Evolutionary conservation across 805 yeast genomes (phyloP).

Genomic region (Yamadazyma olivae): DNA sequence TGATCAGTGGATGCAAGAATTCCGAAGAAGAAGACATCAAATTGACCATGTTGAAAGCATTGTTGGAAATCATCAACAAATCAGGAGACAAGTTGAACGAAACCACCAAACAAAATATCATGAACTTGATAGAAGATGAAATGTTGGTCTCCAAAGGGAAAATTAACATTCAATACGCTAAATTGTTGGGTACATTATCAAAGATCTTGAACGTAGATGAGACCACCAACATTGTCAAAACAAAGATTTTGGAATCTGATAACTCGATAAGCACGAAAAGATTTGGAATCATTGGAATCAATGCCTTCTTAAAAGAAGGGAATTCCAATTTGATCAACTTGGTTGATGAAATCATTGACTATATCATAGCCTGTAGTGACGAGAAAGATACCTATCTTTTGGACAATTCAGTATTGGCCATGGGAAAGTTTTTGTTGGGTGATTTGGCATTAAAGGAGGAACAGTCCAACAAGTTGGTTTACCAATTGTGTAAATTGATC

Average conservation of each 20-base stretch:
- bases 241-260: constrained; percentile 53
- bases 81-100: constrained; percentile 81
- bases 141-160: constrained; percentile 52
- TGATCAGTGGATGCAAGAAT: constrained; percentile 69
- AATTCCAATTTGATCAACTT: constrained; percentile 55
- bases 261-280: constrained; percentile 43
- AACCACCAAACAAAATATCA: constrained; percentile 62
- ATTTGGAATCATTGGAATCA: constrained; percentile 69
- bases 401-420: constrained; percentile 75
- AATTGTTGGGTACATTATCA: constrained; percentile 73
- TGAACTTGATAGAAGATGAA: constrained; percentile 73
- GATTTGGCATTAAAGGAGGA: constrained; percentile 42
- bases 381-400: constrained; percentile 51
- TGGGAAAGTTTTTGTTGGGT: constrained; percentile 70
- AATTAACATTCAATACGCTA: constrained; percentile 72
- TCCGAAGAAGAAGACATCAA: constrained; percentile 70
- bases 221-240: constrained; percentile 54
- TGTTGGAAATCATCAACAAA: constrained; percentile 74
- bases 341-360: constrained; percentile 46
- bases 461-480: constrained; percentile 40
- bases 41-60: constrained; percentile 80
- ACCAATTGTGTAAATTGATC: constrained; percentile 47
- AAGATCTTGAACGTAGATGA: constrained; percentile 63
- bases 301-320: constrained; percentile 81
- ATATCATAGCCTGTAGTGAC: constrained; percentile 43